A percentile compares a stretch with the other conserved stretches of the same genome.
These are phyloP conservation scores for Alternaria panax DNA, from an alignment of 2,329 filamentous ascomycete genomes.

Conservation along the genomic window DNA sequence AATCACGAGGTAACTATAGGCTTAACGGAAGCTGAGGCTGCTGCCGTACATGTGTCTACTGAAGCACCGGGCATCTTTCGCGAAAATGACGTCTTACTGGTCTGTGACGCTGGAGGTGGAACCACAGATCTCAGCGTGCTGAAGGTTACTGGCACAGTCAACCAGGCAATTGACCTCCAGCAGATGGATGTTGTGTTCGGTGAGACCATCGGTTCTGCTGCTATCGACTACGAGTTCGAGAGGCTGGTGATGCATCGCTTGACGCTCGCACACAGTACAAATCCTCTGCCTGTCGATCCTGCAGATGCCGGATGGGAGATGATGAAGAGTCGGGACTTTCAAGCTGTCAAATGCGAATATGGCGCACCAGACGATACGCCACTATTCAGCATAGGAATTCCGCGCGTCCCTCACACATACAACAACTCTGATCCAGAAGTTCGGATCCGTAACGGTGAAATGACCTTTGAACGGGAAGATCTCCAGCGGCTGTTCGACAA, in stretches of 20 bases:
- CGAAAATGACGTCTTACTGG: slow-evolving; percentile 55
- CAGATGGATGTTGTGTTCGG: slow-evolving; percentile 51
- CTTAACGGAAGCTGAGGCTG: slow-evolving; percentile 63
- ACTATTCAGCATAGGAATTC: slow-evolving; percentile 48
- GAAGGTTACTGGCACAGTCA: slow-evolving; percentile 39
- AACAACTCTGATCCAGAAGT: slow-evolving; percentile 39
- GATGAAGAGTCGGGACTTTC: slow-evolving; percentile 52
- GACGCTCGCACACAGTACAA: slow-evolving; percentile 33
- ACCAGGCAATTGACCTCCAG: slow-evolving; percentile 38
- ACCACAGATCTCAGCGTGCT: slow-evolving; percentile 55
- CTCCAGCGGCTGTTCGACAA: slow-evolving; percentile 47
- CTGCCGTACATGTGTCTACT: slow-evolving; percentile 58
- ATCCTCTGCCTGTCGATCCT: slow-evolving; percentile 38
- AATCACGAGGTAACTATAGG: slow-evolving; percentile 55
- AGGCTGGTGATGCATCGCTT: slow-evolving; percentile 43
- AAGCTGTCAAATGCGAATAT: slow-evolving; percentile 53
- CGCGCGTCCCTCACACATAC: slow-evolving; percentile 42
- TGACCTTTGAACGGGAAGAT: slow-evolving; percentile 45
- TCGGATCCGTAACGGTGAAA: slow-evolving; percentile 45
- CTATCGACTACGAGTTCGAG: slow-evolving; percentile 53
- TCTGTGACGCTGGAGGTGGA: slow-evolving; percentile 61
- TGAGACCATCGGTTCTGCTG: slow-evolving; percentile 52
- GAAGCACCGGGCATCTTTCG: slow-evolving; percentile 47
- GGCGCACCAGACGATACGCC: slow-evolving; percentile 48
- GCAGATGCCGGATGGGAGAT: slow-evolving; percentile 52